Evolutionary conservation across 2,329 filamentous ascomycete species (phyloP).

Genomic region (Penicillium sp.): DNA sequence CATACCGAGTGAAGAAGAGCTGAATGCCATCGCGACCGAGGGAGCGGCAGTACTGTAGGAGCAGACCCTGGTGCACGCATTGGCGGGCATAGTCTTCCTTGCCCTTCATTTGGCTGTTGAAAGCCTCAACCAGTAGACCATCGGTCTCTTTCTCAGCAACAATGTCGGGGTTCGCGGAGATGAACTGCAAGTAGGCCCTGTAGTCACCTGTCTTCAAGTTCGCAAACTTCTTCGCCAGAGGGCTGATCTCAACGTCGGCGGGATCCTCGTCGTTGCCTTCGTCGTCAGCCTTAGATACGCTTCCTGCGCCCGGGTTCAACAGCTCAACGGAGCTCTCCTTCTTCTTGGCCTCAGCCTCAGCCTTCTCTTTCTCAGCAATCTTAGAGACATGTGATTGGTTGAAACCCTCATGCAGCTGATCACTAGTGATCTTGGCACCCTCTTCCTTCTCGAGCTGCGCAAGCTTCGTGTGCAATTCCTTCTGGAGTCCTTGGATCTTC

Average conservation of each 20-base stretch:
- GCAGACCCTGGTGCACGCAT: constrained; percentile 88
- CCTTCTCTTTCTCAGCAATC: constrained; percentile 48
- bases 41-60: constrained; percentile 92
- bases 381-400: constrained; percentile 81
- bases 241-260: constrained; percentile 73
- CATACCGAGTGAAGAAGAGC: constrained; percentile 86
- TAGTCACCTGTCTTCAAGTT: constrained; percentile 77
- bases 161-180: constrained; percentile 75
- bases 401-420: constrained; percentile 85
- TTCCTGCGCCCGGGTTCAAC: constrained; percentile 65
- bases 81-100: constrained; percentile 70
- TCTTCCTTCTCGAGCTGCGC: constrained; percentile 83
- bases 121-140: constrained; percentile 85
- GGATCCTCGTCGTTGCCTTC: constrained; percentile 62
- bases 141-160: constrained; percentile 86
- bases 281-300: constrained; percentile 57
- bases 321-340: constrained; percentile 62
- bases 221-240: constrained; percentile 78
- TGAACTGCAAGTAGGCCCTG: constrained; percentile 70
- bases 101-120: constrained; percentile 79
- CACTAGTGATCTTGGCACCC: constrained; percentile 88
- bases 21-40: constrained; percentile 84
- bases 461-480: constrained; percentile 72
- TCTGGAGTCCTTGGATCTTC: constrained; percentile 78
- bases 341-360: constrained; percentile 42